phyloP scores from a whole-genome alignment of 495 filamentous ascomycete genomes.

The Tuber indicum region DNA sequence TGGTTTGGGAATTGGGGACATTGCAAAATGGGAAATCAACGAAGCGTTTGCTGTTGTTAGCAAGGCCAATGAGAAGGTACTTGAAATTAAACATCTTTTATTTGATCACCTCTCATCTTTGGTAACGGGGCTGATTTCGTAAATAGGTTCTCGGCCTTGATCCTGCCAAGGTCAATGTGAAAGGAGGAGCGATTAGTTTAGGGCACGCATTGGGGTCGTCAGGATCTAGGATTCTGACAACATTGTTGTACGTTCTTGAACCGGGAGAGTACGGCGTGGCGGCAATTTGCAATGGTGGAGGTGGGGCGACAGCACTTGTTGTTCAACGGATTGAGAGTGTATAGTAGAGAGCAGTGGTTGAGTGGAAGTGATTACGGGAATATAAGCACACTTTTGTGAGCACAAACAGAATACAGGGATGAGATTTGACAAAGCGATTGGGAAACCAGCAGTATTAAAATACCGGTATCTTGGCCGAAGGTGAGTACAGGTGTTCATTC shows the following conservation, averaged over 20 bases:
- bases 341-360: conserved; percentile 27
- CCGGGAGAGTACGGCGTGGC: conserved; percentile 89
- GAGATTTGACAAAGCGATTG: background rate
- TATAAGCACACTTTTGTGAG: background rate
- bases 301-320: conserved; percentile 84
- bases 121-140: conserved; percentile 17
- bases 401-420: background rate
- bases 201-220: conserved; percentile 93
- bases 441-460: background rate
- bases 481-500: background rate
- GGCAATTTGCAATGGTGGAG: conserved; percentile 95
- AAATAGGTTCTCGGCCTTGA: conserved; percentile 69
- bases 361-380: background rate
- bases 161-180: conserved; percentile 69
- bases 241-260: conserved; percentile 81
- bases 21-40: conserved; percentile 95
- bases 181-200: conserved; percentile 88
- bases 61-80: conserved; percentile 84
- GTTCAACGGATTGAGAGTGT: conserved; percentile 77
- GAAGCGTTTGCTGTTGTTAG: conserved; percentile 96
- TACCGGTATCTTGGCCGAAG: too few relatives aligned
- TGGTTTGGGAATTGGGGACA: conserved; percentile 79
- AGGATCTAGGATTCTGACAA: conserved; percentile 84
- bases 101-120: background rate
- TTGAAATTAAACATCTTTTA: conserved; percentile 8